Percentiles rank a stretch among this genome's conserved stretches.
These are phyloP conservation scores for Cladosporium sp. DNA, from an alignment of 2,329 filamentous ascomycete species.

Conservation along the genomic window DNA sequence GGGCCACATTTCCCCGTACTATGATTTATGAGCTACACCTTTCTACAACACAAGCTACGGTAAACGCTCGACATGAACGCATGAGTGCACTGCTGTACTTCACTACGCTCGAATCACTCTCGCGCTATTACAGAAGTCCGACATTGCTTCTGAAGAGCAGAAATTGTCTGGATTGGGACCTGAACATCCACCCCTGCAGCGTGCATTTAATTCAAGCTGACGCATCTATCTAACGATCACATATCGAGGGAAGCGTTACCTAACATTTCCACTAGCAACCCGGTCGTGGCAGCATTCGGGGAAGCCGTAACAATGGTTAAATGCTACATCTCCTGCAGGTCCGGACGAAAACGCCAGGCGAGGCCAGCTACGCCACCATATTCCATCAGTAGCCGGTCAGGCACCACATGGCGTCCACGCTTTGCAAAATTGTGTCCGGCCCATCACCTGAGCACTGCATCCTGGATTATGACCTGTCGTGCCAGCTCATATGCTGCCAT, in stretches of 20 bases:
- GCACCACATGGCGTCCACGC: slow-evolving; percentile 18
- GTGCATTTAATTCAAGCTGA: neutral
- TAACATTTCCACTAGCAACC: neutral
- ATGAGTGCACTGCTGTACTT: neutral
- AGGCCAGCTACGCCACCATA: slow-evolving; percentile 11
- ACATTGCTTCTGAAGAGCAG: neutral
- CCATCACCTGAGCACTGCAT: neutral
- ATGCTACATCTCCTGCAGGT: slow-evolving; percentile 1
- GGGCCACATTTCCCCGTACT: neutral
- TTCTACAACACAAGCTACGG: neutral
- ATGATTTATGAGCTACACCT: neutral
- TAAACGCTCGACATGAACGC: neutral
- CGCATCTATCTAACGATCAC: neutral
- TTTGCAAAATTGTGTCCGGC: neutral
- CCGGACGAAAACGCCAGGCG: slow-evolving; percentile 8
- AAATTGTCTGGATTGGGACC: neutral
- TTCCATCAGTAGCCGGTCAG: slow-evolving; percentile 5
- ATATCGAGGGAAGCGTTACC: neutral
- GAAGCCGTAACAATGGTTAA: neutral
- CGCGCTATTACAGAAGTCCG: neutral
- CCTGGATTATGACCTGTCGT: neutral
- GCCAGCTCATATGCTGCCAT: neutral
- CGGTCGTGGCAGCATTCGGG: neutral
- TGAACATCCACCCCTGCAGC: neutral
- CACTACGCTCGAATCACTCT: neutral